Percentiles rank a stretch among this genome's conserved stretches.
These are phyloP conservation scores for Trametes polyzona DNA, from an alignment of 1,284 basidiomycete species.

Conservation along the genomic window DNA sequence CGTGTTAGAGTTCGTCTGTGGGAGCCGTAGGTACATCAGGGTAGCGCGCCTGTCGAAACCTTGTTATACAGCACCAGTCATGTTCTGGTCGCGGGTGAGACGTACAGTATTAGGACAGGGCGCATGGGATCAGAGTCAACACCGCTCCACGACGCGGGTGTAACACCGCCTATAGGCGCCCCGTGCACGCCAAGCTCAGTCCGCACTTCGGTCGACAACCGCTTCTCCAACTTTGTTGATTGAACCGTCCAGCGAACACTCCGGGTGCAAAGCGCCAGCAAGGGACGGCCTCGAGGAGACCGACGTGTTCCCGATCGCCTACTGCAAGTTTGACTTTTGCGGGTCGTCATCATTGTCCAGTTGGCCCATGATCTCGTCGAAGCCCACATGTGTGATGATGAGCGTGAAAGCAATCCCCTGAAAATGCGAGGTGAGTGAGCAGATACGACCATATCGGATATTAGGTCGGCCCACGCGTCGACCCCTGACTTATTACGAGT, in stretches of 20 bases:
- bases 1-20: not conserved
- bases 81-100: no score
- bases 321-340: not conserved
- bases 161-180: no score
- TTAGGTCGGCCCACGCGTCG: not conserved
- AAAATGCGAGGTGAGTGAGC: not conserved
- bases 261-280: no score
- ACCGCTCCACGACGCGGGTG: not conserved
- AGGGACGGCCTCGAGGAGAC: no score
- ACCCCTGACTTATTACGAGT: not conserved
- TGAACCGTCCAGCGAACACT: no score
- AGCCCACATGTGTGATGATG: not conserved
- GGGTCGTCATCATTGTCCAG: not conserved
- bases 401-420: constrained; percentile 4
- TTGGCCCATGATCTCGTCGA: not conserved
- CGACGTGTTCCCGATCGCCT: not conserved
- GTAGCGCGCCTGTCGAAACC: no score
- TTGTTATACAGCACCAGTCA: not conserved
- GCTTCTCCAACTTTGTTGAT: no score
- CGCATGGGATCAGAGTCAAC: not conserved
- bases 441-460: no score
- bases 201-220: not conserved
- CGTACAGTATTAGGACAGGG: not conserved
- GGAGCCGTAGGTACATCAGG: not conserved
- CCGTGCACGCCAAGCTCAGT: not conserved